Base-by-base conservation (phyloP, 78 protist genomes). In the Planoprotostelium fungivorum region DNA sequence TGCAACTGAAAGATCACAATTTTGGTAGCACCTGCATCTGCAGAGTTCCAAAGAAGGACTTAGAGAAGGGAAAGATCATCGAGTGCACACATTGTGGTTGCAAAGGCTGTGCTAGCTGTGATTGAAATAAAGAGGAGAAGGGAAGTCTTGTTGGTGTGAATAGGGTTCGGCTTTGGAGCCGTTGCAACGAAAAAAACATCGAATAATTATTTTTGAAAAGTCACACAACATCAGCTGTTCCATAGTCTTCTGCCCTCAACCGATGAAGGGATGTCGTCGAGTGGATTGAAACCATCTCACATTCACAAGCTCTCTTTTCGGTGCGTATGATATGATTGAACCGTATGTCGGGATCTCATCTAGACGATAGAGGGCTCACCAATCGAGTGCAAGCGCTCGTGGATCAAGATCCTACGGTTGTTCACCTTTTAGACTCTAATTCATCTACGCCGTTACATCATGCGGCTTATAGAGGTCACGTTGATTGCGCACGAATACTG, bases 71-170 rank as follows among this genome's bases (percentile, higher is more conserved):
- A 51, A 36, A 29, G 34, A 86, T 89, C 35, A 51, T 97, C n/a
- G 96, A 97, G 90, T 95, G 97, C 88, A 38, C 35, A 5, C 37
- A 84, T 84, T 95, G 97, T 87, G 98, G 98, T 0, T 97, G 98
- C 96, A 85, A 73, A 63, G 98, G 98, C 36, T 96, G 98, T 84
- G 91, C 96, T 35, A 39, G 38, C 35, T 89, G 95, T 37, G 94
- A 92, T 83, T 92, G n/a, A 92, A 85, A 16, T 51, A 5, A 51
- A 16, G 73, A 51, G n/a, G n/a, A n/a, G n/a, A n/a, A n/a, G n/a
- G n/a, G n/a, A n/a, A n/a, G n/a, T n/a, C n/a, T n/a, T n/a, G n/a
- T n/a, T n/a, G n/a, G n/a, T n/a, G n/a, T n/a, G n/a, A n/a, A n/a
- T n/a, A n/a, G n/a, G n/a, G n/a, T n/a, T n/a, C n/a, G n/a, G n/a